Base-by-base conservation (phyloP, 176 grass and related monocot species). In the Eleusine indica region DNA sequence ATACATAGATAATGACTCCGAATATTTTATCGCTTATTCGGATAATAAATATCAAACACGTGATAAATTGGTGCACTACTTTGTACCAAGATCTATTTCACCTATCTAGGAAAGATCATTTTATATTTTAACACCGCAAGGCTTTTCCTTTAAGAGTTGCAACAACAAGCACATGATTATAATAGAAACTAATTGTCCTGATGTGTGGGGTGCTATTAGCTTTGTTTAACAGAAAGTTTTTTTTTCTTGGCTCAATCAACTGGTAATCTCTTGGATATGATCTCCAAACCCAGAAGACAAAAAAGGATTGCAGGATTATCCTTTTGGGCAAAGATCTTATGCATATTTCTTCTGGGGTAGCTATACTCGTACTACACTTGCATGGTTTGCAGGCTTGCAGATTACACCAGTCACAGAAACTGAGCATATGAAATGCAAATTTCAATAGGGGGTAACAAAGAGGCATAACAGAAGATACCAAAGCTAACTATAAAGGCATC, bases 41-140 rank as follows among this genome's bases (percentile, higher is more conserved):
- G 46, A 75, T 77, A 61, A 73, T 39, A 83, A 64, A 28, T 72
- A 57, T 83, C 32, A 49, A 79, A 56, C 58, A 70, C 17, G 32
- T 35, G 11, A 17, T 4, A 53, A 53, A 17, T 53, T 53, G 51
- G 51, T 51, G 48, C 12, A 29, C 10, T 61, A 77, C 52, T 39
- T 37, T 56, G 14, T 41, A 35, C 17, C 18, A 4, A 29, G 2
- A 79, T 80, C 65, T 75, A 62, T 70, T 66, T 18, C 13, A 21
- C 60, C 58, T 60, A 74, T 43, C 14, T 52, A 52, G 13, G 15
- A 52, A 46, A 46, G 43, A 43, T 43, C 42, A 43, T 6, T 8
- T 43, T 43, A 43, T 43, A 43, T 8, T 43, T 43, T 43, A 43
- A 5, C 43, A 46, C 43, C 6, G 13, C 48, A 51, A 51, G 47